Base-by-base conservation (phyloP, 768 basidiomycete genomes). In the Russula dissimulans region DNA sequence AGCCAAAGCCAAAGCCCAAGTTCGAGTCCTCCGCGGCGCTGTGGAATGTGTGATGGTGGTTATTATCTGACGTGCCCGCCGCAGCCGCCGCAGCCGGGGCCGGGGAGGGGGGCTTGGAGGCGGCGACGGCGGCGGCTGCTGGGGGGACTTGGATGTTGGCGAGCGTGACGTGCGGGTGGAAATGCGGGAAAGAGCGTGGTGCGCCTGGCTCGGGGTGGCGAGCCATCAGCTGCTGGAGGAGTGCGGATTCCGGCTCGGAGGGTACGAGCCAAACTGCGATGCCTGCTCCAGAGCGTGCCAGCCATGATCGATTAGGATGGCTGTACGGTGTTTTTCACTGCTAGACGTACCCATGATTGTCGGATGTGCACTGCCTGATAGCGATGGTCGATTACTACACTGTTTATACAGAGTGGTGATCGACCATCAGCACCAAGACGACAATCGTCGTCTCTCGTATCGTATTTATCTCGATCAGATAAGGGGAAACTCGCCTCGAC, bases 261-360 rank as follows among this genome's bases (percentile, higher is more conserved):
- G 88, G 86, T 14, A 90, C 82, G 34, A 91, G 78, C 89, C 89
- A 91, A 4, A 90, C 72, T 14, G 85, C 75, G 51, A 82, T 66
- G 12, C 84, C 86, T 87, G 64, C 34, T 51, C 12, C 12, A 18
- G 42, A 12, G 14, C 8, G 12, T 17, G 14, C 26, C 4, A 5
- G 34, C 5, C 38, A 34, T 36, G 18, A 38, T 51, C n/a, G 15
- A 38, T 11, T 10, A 36, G 22, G 3, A 26, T 43, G 34, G 42
- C 5, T 45, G n/a, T 15, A 29, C 15, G 39, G 36, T 11, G 38
- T 1, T 26, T 47, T 53, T 17, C 14, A 17, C 22, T 9, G 34
- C 6, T 26, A 51, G 26, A 56, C 60, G 29, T 46, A 61, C 60
- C 60, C 60, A 61, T 61, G 7, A n/a, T 48, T 14, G 36, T 14